Percentiles rank a stretch among this genome's conserved stretches.
These are phyloP conservation scores for Trichocladium uniseriatum DNA, from an alignment of 495 filamentous ascomycete species.

Conservation along the genomic window DNA sequence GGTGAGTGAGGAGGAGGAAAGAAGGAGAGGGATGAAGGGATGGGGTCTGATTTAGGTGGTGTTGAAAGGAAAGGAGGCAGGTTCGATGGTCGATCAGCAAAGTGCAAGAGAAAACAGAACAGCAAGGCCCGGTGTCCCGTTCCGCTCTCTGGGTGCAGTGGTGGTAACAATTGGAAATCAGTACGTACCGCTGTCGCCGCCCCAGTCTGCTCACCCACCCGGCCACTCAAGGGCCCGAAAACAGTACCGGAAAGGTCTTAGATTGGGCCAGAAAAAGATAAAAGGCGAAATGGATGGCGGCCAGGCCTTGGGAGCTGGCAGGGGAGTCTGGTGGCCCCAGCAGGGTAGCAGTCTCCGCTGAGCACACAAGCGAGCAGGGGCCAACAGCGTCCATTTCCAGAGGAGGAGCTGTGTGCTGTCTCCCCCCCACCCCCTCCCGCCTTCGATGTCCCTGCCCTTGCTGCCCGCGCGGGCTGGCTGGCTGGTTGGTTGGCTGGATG, in stretches of 20 bases:
- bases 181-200: constrained; percentile 14
- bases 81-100: constrained; percentile 5
- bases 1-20: constrained; percentile 26
- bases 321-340: constrained; percentile 1
- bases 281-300: constrained; percentile 10
- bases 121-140: constrained; percentile 21
- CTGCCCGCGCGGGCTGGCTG: neutral
- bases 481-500: neutral
- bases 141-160: constrained; percentile 13
- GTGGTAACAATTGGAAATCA: too few relatives aligned
- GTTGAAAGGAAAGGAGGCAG: constrained; percentile 22
- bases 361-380: constrained; percentile 12
- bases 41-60: constrained; percentile 33
- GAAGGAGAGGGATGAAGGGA: constrained; percentile 26
- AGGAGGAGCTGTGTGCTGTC: neutral
- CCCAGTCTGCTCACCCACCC: constrained; percentile 10
- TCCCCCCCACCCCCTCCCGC: neutral
- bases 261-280: constrained; percentile 15
- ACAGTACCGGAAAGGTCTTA: constrained; percentile 25
- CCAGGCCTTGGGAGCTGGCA: constrained; percentile 5
- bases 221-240: constrained; percentile 22
- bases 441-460: neutral
- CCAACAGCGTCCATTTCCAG: neutral
- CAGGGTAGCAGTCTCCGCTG: constrained; percentile 14
- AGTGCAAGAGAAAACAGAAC: constrained; percentile 20